A percentile compares a stretch with the other conserved stretches of the same genome.
These are phyloP conservation scores for Vigna angularis DNA, from an alignment of 306 rosid species.

Conservation along the genomic window DNA sequence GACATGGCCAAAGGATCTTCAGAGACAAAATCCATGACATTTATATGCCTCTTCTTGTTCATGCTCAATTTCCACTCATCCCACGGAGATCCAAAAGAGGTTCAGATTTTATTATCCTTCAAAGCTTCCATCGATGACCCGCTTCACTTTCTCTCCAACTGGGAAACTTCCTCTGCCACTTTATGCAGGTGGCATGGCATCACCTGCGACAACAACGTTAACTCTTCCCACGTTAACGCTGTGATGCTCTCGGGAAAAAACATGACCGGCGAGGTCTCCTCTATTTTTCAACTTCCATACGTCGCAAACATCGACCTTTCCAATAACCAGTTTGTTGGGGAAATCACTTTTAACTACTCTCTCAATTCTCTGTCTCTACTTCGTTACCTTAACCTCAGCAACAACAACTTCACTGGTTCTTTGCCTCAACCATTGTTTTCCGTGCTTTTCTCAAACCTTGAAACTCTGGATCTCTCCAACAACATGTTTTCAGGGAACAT, in stretches of 20 bases:
- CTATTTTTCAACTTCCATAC: constrained; percentile 59
- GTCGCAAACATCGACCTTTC: constrained; percentile 73
- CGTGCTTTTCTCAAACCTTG: constrained; percentile 51
- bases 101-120: constrained; percentile 74
- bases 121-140: constrained; percentile 77
- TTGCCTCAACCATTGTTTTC: constrained; percentile 59
- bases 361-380: constrained; percentile 46
- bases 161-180: constrained; percentile 54
- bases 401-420: constrained; percentile 81
- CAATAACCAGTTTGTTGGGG: constrained; percentile 70
- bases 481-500: constrained; percentile 85
- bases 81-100: constrained; percentile 51
- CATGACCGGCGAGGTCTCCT: constrained; percentile 62
- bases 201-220: constrained; percentile 54
- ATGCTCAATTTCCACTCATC: constrained; percentile 46
- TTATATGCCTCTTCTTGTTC: constrained; percentile 49
- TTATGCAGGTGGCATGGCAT: constrained; percentile 76
- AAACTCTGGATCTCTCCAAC: constrained; percentile 79
- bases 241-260: constrained; percentile 66
- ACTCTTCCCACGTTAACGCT: constrained; percentile 51
- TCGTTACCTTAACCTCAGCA: constrained; percentile 77
- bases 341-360: constrained; percentile 32
- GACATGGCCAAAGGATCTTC: constrained; percentile 65
- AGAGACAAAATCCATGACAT: constrained; percentile 31
- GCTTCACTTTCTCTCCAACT: constrained; percentile 67